A percentile compares a stretch with the other conserved stretches of the same genome.
These are phyloP conservation scores for Irpex lacteus DNA, from an alignment of 1,284 basidiomycete species.

Conservation along the genomic window DNA sequence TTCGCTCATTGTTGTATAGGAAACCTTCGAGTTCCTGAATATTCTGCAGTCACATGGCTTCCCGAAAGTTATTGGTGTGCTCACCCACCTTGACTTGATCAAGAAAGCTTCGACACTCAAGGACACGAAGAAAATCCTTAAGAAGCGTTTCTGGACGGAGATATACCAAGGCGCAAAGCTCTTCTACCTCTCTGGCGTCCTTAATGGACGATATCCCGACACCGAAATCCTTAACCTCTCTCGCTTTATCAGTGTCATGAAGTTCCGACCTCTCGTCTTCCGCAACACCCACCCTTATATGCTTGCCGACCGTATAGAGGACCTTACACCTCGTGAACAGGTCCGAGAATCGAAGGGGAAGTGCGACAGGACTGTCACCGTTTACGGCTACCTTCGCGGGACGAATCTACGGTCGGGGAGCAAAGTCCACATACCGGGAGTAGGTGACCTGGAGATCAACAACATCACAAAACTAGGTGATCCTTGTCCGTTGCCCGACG, in stretches of 20 bases:
- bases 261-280: conserved; percentile 97
- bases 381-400: conserved; percentile 95
- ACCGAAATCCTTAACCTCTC: conserved; percentile 94
- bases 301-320: conserved; percentile 94
- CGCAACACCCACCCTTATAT: conserved; percentile 95
- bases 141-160: conserved; percentile 99
- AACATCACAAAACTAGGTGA: conserved; percentile 80
- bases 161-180: conserved; percentile 99
- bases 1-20: conserved; percentile 45
- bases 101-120: conserved; percentile 89
- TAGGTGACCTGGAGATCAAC: conserved; percentile 82
- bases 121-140: conserved; percentile 92
- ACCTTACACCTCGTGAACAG: conserved; percentile 87
- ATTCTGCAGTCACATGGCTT: conserved; percentile 97
- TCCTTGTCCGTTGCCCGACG: conserved; percentile 92
- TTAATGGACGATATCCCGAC: conserved; percentile 98
- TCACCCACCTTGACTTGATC: conserved; percentile 96
- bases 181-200: conserved; percentile 96
- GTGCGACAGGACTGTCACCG: conserved; percentile 85
- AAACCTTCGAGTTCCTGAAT: conserved; percentile 99
- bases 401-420: conserved; percentile 81
- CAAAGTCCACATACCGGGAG: conserved; percentile 95
- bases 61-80: conserved; percentile 96
- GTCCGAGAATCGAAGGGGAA: conserved; percentile 80
- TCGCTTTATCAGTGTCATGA: conserved; percentile 97